phyloP scores from a whole-genome alignment of 805 yeast species.

The Cyberlindnera meyerae region DNA sequence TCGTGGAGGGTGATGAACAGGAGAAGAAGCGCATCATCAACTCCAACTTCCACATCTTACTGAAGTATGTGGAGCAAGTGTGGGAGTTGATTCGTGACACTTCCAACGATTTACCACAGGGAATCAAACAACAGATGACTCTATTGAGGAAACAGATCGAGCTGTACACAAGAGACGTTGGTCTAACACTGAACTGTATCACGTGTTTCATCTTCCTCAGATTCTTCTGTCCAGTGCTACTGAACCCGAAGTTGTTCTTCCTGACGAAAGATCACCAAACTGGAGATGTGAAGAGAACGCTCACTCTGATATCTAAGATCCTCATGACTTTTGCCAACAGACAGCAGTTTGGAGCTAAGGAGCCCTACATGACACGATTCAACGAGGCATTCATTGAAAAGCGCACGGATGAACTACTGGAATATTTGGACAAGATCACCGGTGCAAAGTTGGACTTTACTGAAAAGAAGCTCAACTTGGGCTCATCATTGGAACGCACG shows the following conservation, averaged over 20 bases:
- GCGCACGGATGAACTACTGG: conserved; percentile 53
- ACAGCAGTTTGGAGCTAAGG: conserved; percentile 72
- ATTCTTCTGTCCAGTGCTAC: conserved; percentile 84
- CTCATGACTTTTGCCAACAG: conserved; percentile 77
- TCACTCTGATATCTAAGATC: conserved; percentile 77
- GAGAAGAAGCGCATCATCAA: conserved; percentile 38
- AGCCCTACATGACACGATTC: conserved; percentile 69
- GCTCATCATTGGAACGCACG: conserved; percentile 52
- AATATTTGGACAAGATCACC: conserved; percentile 69
- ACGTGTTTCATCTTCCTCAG: conserved; percentile 82
- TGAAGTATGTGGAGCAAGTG: conserved; percentile 46
- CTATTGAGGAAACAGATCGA: conserved; percentile 62
- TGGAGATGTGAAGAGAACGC: conserved; percentile 67
- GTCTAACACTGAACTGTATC: conserved; percentile 60
- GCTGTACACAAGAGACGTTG: conserved; percentile 46
- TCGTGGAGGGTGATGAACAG: conserved; percentile 32
- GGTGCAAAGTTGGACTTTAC: conserved; percentile 63
- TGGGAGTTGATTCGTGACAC: conserved; percentile 67
- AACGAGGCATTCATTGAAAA: conserved; percentile 56
- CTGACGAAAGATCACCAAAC: conserved; percentile 66
- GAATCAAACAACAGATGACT: conserved; percentile 59
- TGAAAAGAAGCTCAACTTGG: conserved; percentile 50
- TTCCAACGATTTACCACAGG: conserved; percentile 68
- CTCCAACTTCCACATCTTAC: conserved; percentile 45
- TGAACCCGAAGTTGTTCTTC: conserved; percentile 83